Conservation (phyloP, 257 asterid genomes). For the Gynochthodes officinalis region DNA sequence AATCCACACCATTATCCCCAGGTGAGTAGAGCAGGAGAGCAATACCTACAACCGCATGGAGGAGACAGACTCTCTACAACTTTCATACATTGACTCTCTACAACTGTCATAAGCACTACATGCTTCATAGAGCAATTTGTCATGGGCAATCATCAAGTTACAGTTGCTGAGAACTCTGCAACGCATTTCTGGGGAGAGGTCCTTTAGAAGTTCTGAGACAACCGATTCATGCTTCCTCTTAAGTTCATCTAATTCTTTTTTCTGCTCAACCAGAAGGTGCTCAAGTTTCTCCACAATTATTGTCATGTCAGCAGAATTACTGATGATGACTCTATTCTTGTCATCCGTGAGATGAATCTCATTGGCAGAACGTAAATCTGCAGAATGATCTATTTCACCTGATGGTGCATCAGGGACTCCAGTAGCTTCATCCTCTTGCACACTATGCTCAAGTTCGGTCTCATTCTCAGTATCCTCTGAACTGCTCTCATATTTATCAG, state of each 20-base stretch:
- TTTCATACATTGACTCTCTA: constrained; percentile 19
- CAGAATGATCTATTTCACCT: constrained; percentile 22
- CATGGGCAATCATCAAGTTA: constrained; percentile 36
- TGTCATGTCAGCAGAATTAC: constrained; percentile 33
- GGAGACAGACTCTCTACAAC: constrained; percentile 31
- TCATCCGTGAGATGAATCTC: constrained; percentile 30
- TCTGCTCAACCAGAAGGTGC: constrained; percentile 54
- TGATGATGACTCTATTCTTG: constrained; percentile 20
- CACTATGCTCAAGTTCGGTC: constrained; percentile 23
- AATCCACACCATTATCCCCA: constrained; percentile 12
- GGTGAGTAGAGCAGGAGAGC: constrained; percentile 16
- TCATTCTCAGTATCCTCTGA: constrained; percentile 32
- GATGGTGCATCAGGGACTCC: constrained; percentile 16
- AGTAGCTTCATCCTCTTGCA: constrained; percentile 25
- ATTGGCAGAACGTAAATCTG: constrained; percentile 17
- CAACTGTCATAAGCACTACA: constrained; percentile 20
- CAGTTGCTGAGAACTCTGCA: constrained; percentile 44
- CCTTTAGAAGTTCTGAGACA: constrained; percentile 46
- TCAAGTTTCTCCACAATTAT: constrained; percentile 53
- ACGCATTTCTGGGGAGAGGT: constrained; percentile 51
- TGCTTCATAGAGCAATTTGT: constrained; percentile 25
- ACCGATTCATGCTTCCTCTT: constrained; percentile 58
- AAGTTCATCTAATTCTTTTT: constrained; percentile 60
- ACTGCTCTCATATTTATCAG: constrained; percentile 30
- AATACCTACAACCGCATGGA: constrained; percentile 31